These are phyloP conservation scores for Lodderomyces margitis DNA, from an alignment of 1,139 yeast species.

Conservation along the genomic window DNA sequence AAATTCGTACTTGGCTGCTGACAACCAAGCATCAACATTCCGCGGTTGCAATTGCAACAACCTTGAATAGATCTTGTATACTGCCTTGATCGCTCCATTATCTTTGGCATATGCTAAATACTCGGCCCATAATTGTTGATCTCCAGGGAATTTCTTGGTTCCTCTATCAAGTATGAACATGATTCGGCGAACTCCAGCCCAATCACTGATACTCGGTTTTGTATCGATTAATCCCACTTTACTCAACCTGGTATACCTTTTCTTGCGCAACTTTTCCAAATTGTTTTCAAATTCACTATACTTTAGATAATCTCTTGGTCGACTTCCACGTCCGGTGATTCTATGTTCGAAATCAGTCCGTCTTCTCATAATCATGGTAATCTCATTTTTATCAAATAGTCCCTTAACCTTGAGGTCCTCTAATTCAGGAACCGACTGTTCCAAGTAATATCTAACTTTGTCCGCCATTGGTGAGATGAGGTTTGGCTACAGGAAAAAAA, in stretches of 20 bases:
- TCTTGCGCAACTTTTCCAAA: constrained; percentile 73
- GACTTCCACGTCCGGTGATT: constrained; percentile 79
- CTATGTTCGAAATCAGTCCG: constrained; percentile 96
- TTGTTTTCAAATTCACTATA: constrained; percentile 82
- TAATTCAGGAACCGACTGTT: constrained; percentile 86
- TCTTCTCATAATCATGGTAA: constrained; percentile 82
- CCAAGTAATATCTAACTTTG: constrained; percentile 73
- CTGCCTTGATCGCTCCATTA: constrained; percentile 71
- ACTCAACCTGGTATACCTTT: constrained; percentile 64
- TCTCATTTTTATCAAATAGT: constrained; percentile 75
- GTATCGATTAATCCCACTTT: constrained; percentile 50
- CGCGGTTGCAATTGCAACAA: constrained; percentile 88
- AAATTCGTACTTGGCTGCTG: constrained; percentile 93
- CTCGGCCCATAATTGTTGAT: constrained; percentile 72
- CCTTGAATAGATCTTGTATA: constrained; percentile 78
- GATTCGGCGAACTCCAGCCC: constrained; percentile 84
- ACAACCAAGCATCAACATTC: constrained; percentile 86
- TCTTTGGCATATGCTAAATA: constrained; percentile 73
- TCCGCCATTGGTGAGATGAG: constrained; percentile 52
- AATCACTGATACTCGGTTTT: constrained; percentile 70
- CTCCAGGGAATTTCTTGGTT: constrained; percentile 75
- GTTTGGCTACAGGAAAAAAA: not conserved
- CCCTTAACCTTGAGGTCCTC: constrained; percentile 84
- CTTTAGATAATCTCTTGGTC: constrained; percentile 70
- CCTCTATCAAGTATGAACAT: constrained; percentile 84